These are phyloP conservation scores for Juncus effusus DNA, from an alignment of 176 grass and related monocot genomes.

Conservation along the genomic window DNA sequence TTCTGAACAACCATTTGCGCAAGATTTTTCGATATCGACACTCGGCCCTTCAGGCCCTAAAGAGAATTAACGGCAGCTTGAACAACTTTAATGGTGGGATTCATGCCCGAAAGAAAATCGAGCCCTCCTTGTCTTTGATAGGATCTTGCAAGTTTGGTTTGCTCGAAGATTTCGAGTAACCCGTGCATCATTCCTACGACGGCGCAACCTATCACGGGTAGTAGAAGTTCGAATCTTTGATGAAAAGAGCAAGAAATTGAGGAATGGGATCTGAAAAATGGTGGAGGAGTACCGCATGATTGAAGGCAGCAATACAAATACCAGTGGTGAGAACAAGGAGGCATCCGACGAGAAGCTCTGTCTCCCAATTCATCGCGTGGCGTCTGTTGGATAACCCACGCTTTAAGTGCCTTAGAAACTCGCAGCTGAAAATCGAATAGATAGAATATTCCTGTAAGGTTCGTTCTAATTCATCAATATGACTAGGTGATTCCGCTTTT, in stretches of 20 bases:
- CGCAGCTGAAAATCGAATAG: not conserved
- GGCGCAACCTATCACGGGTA: slow-evolving; percentile 82
- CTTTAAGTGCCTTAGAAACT: slow-evolving; percentile 73
- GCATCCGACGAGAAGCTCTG: slow-evolving; percentile 89
- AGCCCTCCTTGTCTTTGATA: slow-evolving; percentile 44
- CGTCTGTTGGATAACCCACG: slow-evolving; percentile 50
- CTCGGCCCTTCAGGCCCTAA: slow-evolving; percentile 90
- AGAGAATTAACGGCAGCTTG: slow-evolving; percentile 81
- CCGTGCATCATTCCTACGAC: slow-evolving; percentile 98
- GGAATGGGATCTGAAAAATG: not conserved
- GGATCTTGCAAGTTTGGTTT: slow-evolving; percentile 53
- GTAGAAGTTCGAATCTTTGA: slow-evolving; percentile 19
- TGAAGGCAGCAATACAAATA: slow-evolving; percentile 90
- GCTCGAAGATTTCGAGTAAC: slow-evolving; percentile 82
- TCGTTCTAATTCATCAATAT: too few species aligned
- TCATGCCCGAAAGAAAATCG: slow-evolving; percentile 64
- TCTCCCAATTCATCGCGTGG: slow-evolving; percentile 62
- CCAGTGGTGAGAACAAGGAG: slow-evolving; percentile 86
- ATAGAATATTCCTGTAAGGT: too few species aligned
- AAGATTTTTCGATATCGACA: slow-evolving; percentile 95
- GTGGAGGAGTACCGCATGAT: slow-evolving; percentile 52
- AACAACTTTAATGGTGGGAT: slow-evolving; percentile 72
- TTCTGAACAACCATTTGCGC: slow-evolving; percentile 87
- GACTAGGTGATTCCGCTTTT: slow-evolving; percentile 42
- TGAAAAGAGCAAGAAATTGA: not conserved